phyloP scores from a whole-genome alignment of 2,329 filamentous ascomycete species.

The Botrytis paeoniae region DNA sequence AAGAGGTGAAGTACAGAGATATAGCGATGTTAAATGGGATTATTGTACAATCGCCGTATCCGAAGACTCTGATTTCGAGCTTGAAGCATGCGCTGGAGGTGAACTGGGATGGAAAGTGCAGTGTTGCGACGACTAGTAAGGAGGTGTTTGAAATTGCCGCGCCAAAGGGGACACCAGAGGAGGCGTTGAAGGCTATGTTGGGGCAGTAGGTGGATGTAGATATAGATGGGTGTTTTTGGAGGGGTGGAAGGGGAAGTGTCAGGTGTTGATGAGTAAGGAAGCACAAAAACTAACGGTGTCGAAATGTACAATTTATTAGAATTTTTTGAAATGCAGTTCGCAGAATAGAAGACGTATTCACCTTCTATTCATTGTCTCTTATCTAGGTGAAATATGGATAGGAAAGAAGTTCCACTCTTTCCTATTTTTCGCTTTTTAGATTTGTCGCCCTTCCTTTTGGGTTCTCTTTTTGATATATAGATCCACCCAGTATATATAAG shows the following conservation, averaged over 20 bases:
- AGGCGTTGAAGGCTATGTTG: neutral
- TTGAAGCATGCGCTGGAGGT: neutral
- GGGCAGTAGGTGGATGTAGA: neutral
- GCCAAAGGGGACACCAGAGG: neutral
- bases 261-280: neutral
- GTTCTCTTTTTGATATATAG: neutral
- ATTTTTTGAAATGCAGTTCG: rapidly evolving
- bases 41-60: neutral
- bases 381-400: neutral
- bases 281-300: neutral
- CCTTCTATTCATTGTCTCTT: neutral
- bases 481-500: too few species aligned
- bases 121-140: neutral
- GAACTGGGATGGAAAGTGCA: neutral
- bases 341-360: neutral
- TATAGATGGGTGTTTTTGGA: neutral
- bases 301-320: neutral
- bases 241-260: neutral
- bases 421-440: neutral
- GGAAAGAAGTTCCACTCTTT: neutral
- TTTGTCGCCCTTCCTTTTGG: neutral
- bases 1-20: neutral
- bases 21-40: neutral
- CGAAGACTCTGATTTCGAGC: neutral
- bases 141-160: neutral